Base-by-base conservation (phyloP, 352 stramenopile species). In the Pythium brachiatum region DNA sequence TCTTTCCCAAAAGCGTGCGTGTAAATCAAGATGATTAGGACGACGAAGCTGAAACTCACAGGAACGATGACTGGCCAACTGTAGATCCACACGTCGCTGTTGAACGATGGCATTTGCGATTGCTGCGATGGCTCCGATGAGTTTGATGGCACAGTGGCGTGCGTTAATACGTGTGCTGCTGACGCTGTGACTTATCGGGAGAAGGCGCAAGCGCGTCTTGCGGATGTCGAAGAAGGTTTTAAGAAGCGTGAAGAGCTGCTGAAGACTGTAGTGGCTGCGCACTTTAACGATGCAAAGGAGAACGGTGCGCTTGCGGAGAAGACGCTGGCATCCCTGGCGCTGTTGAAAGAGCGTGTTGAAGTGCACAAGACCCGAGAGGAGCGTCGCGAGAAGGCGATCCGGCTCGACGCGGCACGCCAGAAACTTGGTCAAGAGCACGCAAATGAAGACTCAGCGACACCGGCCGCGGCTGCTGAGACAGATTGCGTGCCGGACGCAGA, bases 81-180 rank as follows among this genome's bases (percentile, higher is more conserved):
- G 26, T 74, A 86, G 66, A 86, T 91, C 36, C 83, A 89, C 12
- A 84, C 84, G 6, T 97, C 89, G 1, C 72, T 86, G 16, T 66
- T 99, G 25, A 73, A 96, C 43, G 97, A 99, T 70, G 93, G 90
- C 11, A 83, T 99, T 56, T 99, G 97, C 66, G 96, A 99, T 79
- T 99, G 97, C 73, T 99, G 97, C 59, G 95, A 99, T 68, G 97
- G 96, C 12, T 84, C 82, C 15, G 96, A 99, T 61, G 97, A 99
- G 63, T 72, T 70, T 47, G n/a, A 66, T 31, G 20, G 15, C 13
- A 12, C 13, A 21, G 60, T 26, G 5, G 53, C 53, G 0, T 94
- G 84, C 51, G 15, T 29, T 2, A 78, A 93, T 47, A 85, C 76
- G 34, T 95, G 86, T 55, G 52, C 27, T 0, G 41, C 20, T 0